Percentiles rank a stretch among this genome's conserved stretches.
Evolutionary conservation across 2,329 filamentous ascomycete species (phyloP).

Genomic region (Chaetomiaceae sp.): DNA sequence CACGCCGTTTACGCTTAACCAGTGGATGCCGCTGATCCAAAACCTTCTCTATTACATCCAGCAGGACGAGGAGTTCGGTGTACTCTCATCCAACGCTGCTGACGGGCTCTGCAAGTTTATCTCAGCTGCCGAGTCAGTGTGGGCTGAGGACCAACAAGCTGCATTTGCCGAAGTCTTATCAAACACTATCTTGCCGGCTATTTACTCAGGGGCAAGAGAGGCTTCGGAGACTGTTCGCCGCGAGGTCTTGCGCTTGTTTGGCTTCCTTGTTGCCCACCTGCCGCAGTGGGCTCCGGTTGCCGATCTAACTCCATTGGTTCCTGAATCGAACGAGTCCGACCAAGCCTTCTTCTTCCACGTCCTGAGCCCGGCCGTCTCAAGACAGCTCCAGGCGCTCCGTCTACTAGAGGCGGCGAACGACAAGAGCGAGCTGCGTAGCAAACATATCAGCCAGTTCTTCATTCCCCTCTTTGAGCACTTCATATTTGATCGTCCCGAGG

Average conservation of each 20-base stretch:
- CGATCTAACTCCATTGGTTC: slow-evolving; percentile 69
- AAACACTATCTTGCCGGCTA: slow-evolving; percentile 64
- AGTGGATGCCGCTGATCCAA: slow-evolving; percentile 85
- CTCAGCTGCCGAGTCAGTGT: slow-evolving; percentile 51
- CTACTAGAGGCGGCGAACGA: slow-evolving; percentile 66
- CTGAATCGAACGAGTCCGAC: slow-evolving; percentile 54
- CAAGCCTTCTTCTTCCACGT: slow-evolving; percentile 88
- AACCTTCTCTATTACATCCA: slow-evolving; percentile 86
- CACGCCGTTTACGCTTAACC: slow-evolving; percentile 56
- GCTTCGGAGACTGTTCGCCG: slow-evolving; percentile 77
- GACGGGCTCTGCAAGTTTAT: slow-evolving; percentile 76
- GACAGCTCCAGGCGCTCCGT: slow-evolving; percentile 77
- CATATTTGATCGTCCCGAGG: slow-evolving; percentile 74
- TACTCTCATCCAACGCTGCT: slow-evolving; percentile 74
- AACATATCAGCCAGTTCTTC: slow-evolving; percentile 80
- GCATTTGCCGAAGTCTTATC: slow-evolving; percentile 57
- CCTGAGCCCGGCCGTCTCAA: slow-evolving; percentile 81
- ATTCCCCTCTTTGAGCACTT: slow-evolving; percentile 92
- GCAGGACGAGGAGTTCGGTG: slow-evolving; percentile 82
- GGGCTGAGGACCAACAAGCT: slow-evolving; percentile 38
- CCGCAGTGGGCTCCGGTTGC: slow-evolving; percentile 65
- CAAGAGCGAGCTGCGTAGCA: slow-evolving; percentile 62
- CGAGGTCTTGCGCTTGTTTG: slow-evolving; percentile 77
- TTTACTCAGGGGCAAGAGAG: slow-evolving; percentile 73
- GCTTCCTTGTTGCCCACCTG: slow-evolving; percentile 69